phyloP scores from a whole-genome alignment of 495 filamentous ascomycete genomes.

The Talaromyces wortmannii region DNA sequence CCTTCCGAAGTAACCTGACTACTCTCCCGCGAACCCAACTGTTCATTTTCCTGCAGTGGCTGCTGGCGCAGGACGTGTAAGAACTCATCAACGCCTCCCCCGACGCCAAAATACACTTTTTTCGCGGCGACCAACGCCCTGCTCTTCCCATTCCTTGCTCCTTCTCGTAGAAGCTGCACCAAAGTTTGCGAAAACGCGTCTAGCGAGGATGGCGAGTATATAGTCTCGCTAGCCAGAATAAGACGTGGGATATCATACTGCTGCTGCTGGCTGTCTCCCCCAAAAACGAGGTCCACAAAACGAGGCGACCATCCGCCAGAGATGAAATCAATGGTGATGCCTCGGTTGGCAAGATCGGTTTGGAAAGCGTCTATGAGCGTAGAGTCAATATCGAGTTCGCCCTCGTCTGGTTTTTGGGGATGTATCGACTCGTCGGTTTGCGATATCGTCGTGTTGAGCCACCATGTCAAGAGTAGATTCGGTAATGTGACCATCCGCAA shows the following conservation, averaged over 20 bases:
- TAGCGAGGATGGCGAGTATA: slow-evolving; percentile 79
- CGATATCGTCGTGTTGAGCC: slow-evolving; percentile 24
- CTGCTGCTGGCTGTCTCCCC: slow-evolving; percentile 11
- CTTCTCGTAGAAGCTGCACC: slow-evolving; percentile 48
- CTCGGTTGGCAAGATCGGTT: slow-evolving; percentile 41
- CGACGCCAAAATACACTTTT: slow-evolving; percentile 92
- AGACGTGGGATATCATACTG: slow-evolving; percentile 27
- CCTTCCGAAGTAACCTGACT: slow-evolving; percentile 48
- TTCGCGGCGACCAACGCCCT: slow-evolving; percentile 84
- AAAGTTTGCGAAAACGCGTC: slow-evolving; percentile 68
- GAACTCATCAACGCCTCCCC: slow-evolving; percentile 88
- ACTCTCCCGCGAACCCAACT: slow-evolving; percentile 54
- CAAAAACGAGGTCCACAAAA: slow-evolving; percentile 52
- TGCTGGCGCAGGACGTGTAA: slow-evolving; percentile 50
- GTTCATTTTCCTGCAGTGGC: slow-evolving; percentile 32
- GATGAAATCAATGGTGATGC: slow-evolving; percentile 63
- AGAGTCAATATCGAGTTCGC: slow-evolving; percentile 68
- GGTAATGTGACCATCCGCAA: slow-evolving; percentile 82
- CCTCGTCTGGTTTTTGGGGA: slow-evolving; percentile 31
- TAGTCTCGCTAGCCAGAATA: slow-evolving; percentile 86
- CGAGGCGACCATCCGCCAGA: slow-evolving; percentile 77
- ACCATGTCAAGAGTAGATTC: slow-evolving; percentile 81
- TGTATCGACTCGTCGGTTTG: neutral
- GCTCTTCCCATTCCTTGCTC: slow-evolving; percentile 25
- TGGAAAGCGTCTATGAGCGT: slow-evolving; percentile 57